phyloP scores from a whole-genome alignment of 257 asterid genomes.

The Ehretia macrophylla region DNA sequence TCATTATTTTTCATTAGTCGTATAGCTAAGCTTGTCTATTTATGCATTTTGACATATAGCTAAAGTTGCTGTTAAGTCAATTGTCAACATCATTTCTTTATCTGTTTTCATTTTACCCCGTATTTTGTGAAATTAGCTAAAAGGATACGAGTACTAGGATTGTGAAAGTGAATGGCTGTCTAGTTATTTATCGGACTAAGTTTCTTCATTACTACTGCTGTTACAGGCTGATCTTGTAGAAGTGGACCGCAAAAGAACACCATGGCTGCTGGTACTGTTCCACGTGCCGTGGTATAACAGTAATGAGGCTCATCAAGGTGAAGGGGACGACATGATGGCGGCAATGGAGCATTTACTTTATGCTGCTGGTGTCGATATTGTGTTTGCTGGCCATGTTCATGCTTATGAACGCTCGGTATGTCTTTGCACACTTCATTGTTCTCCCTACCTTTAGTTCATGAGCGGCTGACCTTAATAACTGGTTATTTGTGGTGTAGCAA shows the following conservation, averaged over 20 bases:
- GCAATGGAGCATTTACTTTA: conserved; percentile 73
- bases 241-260: conserved; percentile 68
- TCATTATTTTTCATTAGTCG: no score
- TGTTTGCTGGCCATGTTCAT: conserved; percentile 87
- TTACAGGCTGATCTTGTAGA: conserved; percentile 65
- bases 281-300: conserved; percentile 97
- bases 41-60: no score
- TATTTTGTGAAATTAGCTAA: no score
- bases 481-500: conserved; percentile 34
- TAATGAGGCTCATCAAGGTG: conserved; percentile 84
- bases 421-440: conserved; percentile 6
- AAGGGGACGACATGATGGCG: conserved; percentile 79
- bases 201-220: neutral
- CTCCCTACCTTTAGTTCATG: neutral
- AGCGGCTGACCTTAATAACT: neutral
- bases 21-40: no score
- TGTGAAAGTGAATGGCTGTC: no score
- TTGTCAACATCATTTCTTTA: neutral
- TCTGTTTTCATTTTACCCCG: neutral
- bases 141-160: no score
- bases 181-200: no score
- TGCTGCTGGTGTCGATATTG: conserved; percentile 69
- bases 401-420: conserved; percentile 94
- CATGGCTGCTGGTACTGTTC: conserved; percentile 73
- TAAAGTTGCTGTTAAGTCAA: no score